phyloP scores from a whole-genome alignment of 768 basidiomycete genomes.

The Lactarius indigo region DNA sequence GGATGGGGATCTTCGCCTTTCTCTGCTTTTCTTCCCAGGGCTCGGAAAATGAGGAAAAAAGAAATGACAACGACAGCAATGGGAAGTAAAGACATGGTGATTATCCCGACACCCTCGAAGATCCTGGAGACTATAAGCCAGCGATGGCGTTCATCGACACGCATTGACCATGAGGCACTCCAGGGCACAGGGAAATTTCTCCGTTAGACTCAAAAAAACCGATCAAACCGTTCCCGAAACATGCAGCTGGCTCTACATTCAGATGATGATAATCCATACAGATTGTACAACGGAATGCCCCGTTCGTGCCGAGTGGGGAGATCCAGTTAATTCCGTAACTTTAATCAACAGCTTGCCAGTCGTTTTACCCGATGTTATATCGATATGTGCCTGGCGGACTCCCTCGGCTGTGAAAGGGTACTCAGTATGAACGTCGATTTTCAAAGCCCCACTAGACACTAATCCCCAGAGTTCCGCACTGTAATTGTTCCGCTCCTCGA shows the following conservation, averaged over 20 bases:
- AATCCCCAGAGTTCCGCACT: conserved; percentile 59
- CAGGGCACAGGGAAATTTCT: conserved; percentile 19
- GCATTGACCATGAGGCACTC: conserved; percentile 18
- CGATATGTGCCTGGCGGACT: conserved; percentile 68
- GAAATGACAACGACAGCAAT: conserved; percentile 17
- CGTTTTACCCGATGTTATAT: conserved; percentile 73
- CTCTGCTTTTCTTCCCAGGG: conserved; percentile 8
- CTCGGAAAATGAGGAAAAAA: conserved; percentile 14
- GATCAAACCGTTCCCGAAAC: neutral
- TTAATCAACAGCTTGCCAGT: conserved; percentile 85
- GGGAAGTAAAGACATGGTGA: conserved; percentile 20
- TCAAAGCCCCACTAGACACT: conserved; percentile 55
- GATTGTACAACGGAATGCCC: conserved; percentile 45
- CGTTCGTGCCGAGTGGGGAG: conserved; percentile 40
- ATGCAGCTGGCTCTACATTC: conserved; percentile 22
- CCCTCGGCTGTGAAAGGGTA: conserved; percentile 86
- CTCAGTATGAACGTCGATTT: conserved; percentile 65
- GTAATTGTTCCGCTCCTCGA: conserved; percentile 71
- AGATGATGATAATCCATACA: conserved; percentile 31
- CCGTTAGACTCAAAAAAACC: neutral
- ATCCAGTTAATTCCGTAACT: conserved; percentile 34
- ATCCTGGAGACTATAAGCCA: conserved; percentile 13
- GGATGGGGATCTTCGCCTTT: conserved; percentile 2
- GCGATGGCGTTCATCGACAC: neutral
- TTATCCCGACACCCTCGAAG: conserved; percentile 1